Evolutionary conservation across 257 asterid genomes (phyloP).

Genomic region (Orobanche coerulescens): DNA sequence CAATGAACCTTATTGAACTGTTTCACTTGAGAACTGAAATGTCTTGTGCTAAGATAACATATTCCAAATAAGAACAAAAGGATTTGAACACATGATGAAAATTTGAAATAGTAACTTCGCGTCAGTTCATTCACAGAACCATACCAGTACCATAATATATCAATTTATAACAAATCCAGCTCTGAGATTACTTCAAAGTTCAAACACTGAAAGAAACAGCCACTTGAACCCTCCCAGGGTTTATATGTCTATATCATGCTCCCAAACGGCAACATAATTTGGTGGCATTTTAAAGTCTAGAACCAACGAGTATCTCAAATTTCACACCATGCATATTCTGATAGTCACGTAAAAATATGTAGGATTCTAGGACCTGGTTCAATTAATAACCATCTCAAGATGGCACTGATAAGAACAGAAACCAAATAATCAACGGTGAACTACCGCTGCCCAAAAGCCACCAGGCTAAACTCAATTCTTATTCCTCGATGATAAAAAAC

Average conservation of each 20-base stretch:
- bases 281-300: background rate
- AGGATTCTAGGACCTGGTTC: background rate
- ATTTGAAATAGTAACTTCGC: background rate
- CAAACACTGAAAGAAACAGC: background rate
- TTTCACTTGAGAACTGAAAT: background rate
- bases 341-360: background rate
- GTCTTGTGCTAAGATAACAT: background rate
- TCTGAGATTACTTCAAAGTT: background rate
- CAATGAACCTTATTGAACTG: background rate
- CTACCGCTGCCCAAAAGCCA: no score
- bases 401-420: no score
- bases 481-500: no score
- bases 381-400: background rate
- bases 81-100: background rate
- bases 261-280: background rate
- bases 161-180: background rate
- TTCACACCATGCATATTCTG: background rate
- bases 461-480: no score
- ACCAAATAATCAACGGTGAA: no score
- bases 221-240: no score
- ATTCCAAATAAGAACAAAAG: background rate
- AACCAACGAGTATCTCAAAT: background rate
- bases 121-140: background rate
- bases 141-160: background rate
- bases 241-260: no score